These are phyloP conservation scores for Tetrahymena thermophila DNA, from an alignment of 73 alveolate species.

Conservation along the genomic window DNA sequence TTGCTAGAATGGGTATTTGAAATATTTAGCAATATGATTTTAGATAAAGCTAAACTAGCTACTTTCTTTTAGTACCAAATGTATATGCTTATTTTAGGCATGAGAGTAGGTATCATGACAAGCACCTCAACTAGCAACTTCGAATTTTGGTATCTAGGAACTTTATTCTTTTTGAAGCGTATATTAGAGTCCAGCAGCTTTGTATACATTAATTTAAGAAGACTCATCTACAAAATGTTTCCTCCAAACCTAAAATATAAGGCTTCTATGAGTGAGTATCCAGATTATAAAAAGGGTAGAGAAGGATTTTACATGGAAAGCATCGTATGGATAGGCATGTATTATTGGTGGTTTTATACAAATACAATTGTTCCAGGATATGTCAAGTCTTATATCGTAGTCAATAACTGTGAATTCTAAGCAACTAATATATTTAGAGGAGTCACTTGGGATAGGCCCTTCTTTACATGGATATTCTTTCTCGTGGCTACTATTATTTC, in stretches of 20 bases:
- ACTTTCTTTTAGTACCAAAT: background rate
- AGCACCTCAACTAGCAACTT: background rate
- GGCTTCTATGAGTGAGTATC: background rate
- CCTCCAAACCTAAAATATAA: background rate
- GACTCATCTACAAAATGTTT: background rate
- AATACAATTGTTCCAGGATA: background rate
- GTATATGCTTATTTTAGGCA: background rate
- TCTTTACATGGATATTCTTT: background rate
- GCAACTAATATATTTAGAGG: background rate
- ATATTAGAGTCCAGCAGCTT: background rate
- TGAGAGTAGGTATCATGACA: background rate
- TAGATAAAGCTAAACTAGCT: background rate
- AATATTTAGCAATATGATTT: background rate
- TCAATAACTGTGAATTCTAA: background rate
- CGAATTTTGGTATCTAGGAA: background rate
- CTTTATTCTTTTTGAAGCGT: background rate
- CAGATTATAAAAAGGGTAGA: background rate
- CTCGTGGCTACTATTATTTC: background rate
- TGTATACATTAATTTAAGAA: background rate
- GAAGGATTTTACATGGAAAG: background rate
- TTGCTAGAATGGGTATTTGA: background rate
- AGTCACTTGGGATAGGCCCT: background rate
- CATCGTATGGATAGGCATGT: background rate
- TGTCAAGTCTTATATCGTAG: background rate
- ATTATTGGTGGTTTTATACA: background rate